phyloP scores from a whole-genome alignment of 176 grass and related monocot genomes.

The Alopecurus myosuroides region DNA sequence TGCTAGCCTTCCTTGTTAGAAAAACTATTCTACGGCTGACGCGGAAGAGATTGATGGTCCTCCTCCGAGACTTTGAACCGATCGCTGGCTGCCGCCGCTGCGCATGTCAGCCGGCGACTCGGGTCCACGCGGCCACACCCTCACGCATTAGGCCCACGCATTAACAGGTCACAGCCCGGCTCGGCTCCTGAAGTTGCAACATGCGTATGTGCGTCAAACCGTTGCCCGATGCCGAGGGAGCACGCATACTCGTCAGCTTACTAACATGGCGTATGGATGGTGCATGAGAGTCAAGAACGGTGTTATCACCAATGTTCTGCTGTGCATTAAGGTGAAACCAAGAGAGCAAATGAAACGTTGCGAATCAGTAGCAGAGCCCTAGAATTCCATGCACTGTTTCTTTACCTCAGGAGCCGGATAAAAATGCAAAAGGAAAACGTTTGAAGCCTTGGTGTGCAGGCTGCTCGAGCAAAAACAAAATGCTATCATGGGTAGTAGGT shows the following conservation, averaged over 20 bases:
- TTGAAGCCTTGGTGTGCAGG: not conserved
- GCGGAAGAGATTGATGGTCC: conserved; percentile 15
- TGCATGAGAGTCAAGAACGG: not conserved
- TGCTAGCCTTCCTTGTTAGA: conserved; percentile 10
- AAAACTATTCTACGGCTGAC: not conserved
- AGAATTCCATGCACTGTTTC: not conserved
- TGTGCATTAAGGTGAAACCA: too few species aligned
- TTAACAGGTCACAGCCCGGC: not conserved
- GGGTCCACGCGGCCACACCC: conserved; percentile 11
- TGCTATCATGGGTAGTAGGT: not conserved
- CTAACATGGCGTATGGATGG: too few species aligned
- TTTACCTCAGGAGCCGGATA: not conserved
- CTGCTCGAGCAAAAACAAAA: not conserved
- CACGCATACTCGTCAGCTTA: not conserved
- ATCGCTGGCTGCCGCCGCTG: not conserved
- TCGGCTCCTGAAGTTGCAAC: conserved; percentile 5
- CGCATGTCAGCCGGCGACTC: conserved; percentile 36
- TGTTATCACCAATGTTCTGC: not conserved
- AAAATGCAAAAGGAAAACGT: not conserved
- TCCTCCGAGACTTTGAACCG: conserved; percentile 15
- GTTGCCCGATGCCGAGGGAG: conserved; percentile 13
- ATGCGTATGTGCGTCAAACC: conserved; percentile 20
- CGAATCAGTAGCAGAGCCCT: not conserved
- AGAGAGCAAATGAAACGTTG: not conserved
- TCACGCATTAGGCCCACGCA: conserved; percentile 8